phyloP scores from a whole-genome alignment of 495 filamentous ascomycete genomes.

The Annulohypoxylon moriforme region DNA sequence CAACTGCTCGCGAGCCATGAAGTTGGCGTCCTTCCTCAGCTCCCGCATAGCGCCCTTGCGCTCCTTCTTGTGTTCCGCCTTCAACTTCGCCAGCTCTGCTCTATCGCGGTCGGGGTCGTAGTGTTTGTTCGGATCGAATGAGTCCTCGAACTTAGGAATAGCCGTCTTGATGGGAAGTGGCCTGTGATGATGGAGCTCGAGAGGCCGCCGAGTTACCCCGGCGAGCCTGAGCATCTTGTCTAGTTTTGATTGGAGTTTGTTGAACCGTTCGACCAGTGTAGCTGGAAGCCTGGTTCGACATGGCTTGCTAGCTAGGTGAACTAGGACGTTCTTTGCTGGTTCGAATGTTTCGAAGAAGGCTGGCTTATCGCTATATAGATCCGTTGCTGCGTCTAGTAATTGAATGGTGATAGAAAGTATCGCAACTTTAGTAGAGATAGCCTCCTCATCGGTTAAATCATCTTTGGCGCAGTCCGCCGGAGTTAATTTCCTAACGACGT shows the following conservation, averaged over 20 bases:
- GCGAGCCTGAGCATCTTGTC: constrained; percentile 65
- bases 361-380: constrained; percentile 72
- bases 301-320: constrained; percentile 62
- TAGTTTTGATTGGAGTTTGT: constrained; percentile 59
- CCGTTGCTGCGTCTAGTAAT: constrained; percentile 69
- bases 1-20: constrained; percentile 89
- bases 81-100: constrained; percentile 80
- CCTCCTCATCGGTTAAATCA: constrained; percentile 49
- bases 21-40: constrained; percentile 91
- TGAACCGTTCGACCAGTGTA: constrained; percentile 50
- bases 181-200: constrained; percentile 88
- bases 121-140: constrained; percentile 92
- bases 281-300: constrained; percentile 62
- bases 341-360: constrained; percentile 80
- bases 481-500: constrained; percentile 54
- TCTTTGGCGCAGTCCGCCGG: constrained; percentile 65
- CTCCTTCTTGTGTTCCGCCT: constrained; percentile 92
- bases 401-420: constrained; percentile 67
- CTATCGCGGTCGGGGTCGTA: constrained; percentile 94
- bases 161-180: constrained; percentile 88
- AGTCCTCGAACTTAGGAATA: constrained; percentile 96
- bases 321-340: constrained; percentile 66
- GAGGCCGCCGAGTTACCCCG: constrained; percentile 72
- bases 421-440: constrained; percentile 63
- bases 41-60: constrained; percentile 94